Percentiles rank a stretch among this genome's conserved stretches.
Evolutionary conservation across 2,329 filamentous ascomycete genomes (phyloP).

Genomic region (Berkeleyomyces rouxiae): DNA sequence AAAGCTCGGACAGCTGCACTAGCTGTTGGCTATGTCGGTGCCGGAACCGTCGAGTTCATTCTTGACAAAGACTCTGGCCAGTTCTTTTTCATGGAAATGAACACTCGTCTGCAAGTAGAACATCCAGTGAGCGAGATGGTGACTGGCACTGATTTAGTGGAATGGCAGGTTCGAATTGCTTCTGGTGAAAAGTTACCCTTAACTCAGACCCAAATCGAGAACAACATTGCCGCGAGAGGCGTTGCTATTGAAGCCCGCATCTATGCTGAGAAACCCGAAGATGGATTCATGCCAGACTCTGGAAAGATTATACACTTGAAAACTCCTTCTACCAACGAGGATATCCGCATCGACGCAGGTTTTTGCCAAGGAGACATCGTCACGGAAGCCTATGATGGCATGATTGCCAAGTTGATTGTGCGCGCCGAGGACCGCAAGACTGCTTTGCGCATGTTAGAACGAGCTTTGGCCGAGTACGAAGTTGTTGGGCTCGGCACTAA

Average conservation of each 20-base stretch:
- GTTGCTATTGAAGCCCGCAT: slow-evolving; percentile 92
- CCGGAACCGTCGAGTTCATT: slow-evolving; percentile 81
- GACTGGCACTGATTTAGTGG: slow-evolving; percentile 59
- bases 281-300: slow-evolving; percentile 86
- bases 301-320: slow-evolving; percentile 71
- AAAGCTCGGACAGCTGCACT: slow-evolving; percentile 49
- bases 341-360: slow-evolving; percentile 81
- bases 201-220: slow-evolving; percentile 49
- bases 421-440: slow-evolving; percentile 61
- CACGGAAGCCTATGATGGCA: slow-evolving; percentile 89
- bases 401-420: slow-evolving; percentile 97
- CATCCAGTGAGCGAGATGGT: slow-evolving; percentile 74
- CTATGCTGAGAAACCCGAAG: slow-evolving; percentile 87
- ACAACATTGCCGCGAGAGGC: slow-evolving; percentile 55
- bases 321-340: slow-evolving; percentile 50
- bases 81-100: slow-evolving; percentile 74
- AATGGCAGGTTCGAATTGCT: slow-evolving; percentile 80
- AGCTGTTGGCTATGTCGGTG: slow-evolving; percentile 74
- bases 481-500: slow-evolving; percentile 88
- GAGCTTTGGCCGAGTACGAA: slow-evolving; percentile 75
- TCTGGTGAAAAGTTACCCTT: slow-evolving; percentile 40
- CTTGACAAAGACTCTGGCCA: slow-evolving; percentile 66
- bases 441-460: slow-evolving; percentile 65
- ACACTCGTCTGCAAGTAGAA: slow-evolving; percentile 86
- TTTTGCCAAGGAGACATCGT: slow-evolving; percentile 85